These are phyloP conservation scores for Aspergillus brunneoviolaceus DNA, from an alignment of 2,329 filamentous ascomycete genomes.

Conservation along the genomic window DNA sequence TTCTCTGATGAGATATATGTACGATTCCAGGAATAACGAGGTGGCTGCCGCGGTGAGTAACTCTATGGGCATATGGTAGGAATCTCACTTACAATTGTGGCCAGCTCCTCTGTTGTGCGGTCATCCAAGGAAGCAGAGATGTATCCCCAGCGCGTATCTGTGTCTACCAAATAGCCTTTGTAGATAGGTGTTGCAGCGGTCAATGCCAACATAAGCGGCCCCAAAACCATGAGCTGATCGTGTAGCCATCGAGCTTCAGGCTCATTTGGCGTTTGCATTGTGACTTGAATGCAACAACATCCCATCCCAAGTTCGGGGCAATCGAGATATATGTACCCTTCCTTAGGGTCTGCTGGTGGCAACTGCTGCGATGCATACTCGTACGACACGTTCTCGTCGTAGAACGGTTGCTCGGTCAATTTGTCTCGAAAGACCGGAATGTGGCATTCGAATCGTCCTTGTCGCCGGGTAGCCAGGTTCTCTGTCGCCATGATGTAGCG, in stretches of 20 bases:
- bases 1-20: conserved; percentile 84
- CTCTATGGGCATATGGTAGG: neutral
- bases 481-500: conserved; percentile 3
- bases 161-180: conserved; percentile 21
- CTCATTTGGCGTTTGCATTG: conserved; percentile 19
- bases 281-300: conserved; percentile 21
- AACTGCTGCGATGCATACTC: neutral
- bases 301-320: conserved; percentile 13
- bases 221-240: conserved; percentile 20
- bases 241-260: conserved; percentile 20
- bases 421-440: conserved; percentile 1
- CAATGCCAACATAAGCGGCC: conserved; percentile 20
- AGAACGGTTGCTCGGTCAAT: neutral
- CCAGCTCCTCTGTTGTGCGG: conserved; percentile 7
- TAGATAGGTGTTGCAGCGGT: conserved; percentile 21
- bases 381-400: conserved; percentile 1
- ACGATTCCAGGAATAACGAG: conserved; percentile 6
- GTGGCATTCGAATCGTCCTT: neutral
- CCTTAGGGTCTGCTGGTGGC: conserved; percentile 1
- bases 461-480: neutral
- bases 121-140: conserved; percentile 17
- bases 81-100: neutral
- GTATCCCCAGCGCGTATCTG: conserved; percentile 19
- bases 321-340: conserved; percentile 14
- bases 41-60: neutral